A percentile compares a stretch with the other conserved stretches of the same genome.
These are phyloP conservation scores for Helotiales sp. DNA, from an alignment of 2,329 filamentous ascomycete genomes.

Conservation along the genomic window DNA sequence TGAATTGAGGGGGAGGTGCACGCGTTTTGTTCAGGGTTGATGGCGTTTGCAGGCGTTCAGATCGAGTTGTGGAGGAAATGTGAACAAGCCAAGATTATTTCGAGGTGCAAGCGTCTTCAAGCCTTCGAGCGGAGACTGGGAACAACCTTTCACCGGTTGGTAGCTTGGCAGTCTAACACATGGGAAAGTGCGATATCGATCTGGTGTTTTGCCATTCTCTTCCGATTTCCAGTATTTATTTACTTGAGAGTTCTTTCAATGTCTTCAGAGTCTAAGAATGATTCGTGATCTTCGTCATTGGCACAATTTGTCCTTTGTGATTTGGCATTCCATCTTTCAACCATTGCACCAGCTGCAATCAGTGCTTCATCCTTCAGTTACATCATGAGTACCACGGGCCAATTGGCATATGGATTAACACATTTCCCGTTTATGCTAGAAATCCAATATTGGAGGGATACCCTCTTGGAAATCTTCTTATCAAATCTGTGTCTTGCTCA, in stretches of 20 bases:
- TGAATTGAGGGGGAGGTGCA: background rate
- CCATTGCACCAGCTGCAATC: too few species aligned
- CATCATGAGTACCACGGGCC: too few species aligned
- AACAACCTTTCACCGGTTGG: background rate
- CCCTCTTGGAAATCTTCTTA: too few species aligned
- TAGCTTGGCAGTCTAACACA: background rate
- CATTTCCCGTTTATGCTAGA: too few species aligned
- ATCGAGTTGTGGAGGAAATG: background rate
- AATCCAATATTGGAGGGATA: too few species aligned
- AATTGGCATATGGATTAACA: too few species aligned
- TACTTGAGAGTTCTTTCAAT: background rate
- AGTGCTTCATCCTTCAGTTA: too few species aligned
- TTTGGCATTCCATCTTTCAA: too few species aligned
- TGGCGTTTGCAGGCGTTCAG: background rate
- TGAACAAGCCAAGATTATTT: slow-evolving; percentile 1
- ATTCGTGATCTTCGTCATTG: background rate
- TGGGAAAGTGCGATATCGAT: background rate
- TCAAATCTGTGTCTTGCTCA: too few species aligned
- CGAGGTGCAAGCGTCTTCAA: slow-evolving; percentile 5
- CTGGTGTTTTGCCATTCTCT: background rate
- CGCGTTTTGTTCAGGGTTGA: background rate
- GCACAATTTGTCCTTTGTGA: background rate
- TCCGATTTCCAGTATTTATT: background rate
- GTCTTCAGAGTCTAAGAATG: background rate
- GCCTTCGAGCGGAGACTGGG: background rate